These are phyloP conservation scores for Aspergillus hancockii DNA, from an alignment of 495 filamentous ascomycete species.

Conservation along the genomic window DNA sequence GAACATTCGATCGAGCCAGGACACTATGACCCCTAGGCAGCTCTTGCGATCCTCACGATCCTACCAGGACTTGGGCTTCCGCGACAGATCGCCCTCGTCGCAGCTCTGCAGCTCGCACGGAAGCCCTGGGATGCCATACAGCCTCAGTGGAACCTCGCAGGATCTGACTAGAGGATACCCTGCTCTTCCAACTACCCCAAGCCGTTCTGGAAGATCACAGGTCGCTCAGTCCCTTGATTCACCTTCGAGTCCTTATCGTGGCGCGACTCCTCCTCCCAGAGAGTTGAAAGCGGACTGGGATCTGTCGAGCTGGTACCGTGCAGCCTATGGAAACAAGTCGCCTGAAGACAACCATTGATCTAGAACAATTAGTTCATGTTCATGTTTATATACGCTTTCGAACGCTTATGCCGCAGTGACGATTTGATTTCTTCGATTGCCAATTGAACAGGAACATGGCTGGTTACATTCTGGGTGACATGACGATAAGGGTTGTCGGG, in stretches of 20 bases:
- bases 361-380: not conserved
- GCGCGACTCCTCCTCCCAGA: not conserved
- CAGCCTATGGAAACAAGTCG: not conserved
- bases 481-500: not conserved
- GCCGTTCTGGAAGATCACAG: not conserved
- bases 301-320: not conserved
- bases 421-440: not conserved
- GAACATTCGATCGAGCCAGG: not conserved
- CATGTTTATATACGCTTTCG: not conserved
- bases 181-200: not conserved
- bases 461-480: not conserved
- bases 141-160: not conserved
- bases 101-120: not conserved
- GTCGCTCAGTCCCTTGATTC: not conserved
- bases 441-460: not conserved
- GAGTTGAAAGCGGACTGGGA: not conserved
- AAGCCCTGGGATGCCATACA: not conserved
- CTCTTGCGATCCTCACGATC: conserved; percentile 8
- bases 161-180: not conserved
- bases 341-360: not conserved
- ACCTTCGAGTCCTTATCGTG: not conserved
- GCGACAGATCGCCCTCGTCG: not conserved
- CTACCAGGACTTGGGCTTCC: conserved; percentile 8
- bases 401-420: not conserved
- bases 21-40: not conserved